Evolutionary conservation across 192 early-diverging fungal species (phyloP), one percentile per base, ranked within the genome.

Genomic region (Thamnidium elegans): DNA sequence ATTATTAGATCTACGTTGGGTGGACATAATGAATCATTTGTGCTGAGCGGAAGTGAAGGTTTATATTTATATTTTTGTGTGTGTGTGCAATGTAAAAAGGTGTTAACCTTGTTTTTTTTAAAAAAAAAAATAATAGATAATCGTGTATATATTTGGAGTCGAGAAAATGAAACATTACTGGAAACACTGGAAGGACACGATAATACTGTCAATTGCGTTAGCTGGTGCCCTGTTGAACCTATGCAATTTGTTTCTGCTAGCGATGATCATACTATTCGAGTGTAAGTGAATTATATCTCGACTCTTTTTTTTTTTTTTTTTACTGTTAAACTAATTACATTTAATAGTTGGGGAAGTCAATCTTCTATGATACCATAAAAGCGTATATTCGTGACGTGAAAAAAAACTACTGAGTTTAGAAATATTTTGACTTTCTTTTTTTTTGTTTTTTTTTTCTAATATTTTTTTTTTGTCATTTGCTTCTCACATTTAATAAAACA

Each of bases 41-140:
- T 99, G 17, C 68, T 91, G 1, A 90, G 90, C 63, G 96, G 96
- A n/a, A 98, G 94, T 75, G 94, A 97, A 81, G 92, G 89, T 87
- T 66, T 14, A 61, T 79, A 47, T 10, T 26, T 26, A 13, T 20
- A 23, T n/a, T n/a, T n/a, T n/a, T 19, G 26, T 50, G n/a, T 26
- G n/a, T 20, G 21, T 19, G 26, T 50, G n/a, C 15, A 32, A 14
- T 32, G 39, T 62, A n/a, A 55, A 50, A 48, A 9, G 19, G 50
- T 44, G 20, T 13, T 32, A 50, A 15, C 4, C 5, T 30, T 42
- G 23, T 8, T 26, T 5, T 73, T 19, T 26, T 36, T 21, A n/a
- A n/a, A n/a, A n/a, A n/a, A n/a, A n/a, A n/a, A n/a, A n/a, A n/a
- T n/a, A n/a, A 10, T 63, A 89, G 91, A 93, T 69, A 74, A 72